Percentiles rank a stretch among this genome's conserved stretches.
Conservation (phyloP, 192 early-diverging fungal species). For the Linnemannia hyalina region DNA sequence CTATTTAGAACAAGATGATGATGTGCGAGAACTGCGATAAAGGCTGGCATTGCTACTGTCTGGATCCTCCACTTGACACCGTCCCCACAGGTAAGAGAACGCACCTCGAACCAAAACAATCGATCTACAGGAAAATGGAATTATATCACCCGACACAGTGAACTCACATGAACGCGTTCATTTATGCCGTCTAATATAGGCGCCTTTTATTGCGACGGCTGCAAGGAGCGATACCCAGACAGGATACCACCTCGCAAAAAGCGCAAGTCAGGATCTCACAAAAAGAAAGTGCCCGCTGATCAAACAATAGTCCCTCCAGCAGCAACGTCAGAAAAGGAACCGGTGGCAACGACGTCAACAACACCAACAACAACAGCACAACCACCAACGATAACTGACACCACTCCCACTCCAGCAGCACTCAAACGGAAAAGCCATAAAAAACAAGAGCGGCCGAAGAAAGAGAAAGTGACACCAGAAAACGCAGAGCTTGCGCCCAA, state of each 20-base stretch:
- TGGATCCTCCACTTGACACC: slow-evolving; percentile 44
- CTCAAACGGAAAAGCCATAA: slow-evolving; percentile 19
- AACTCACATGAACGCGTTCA: neutral
- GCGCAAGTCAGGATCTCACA: slow-evolving; percentile 19
- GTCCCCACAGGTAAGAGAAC: slow-evolving; percentile 57
- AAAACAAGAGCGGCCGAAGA: slow-evolving; percentile 17
- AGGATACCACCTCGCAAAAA: slow-evolving; percentile 47
- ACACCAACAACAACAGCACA: neutral
- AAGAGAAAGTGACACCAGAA: neutral
- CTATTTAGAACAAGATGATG: slow-evolving; percentile 59
- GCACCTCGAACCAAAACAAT: neutral
- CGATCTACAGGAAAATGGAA: neutral
- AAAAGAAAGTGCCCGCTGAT: slow-evolving; percentile 17
- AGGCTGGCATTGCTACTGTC: slow-evolving; percentile 64
- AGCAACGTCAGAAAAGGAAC: neutral
- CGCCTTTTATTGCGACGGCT: slow-evolving; percentile 59
- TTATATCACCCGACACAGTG: neutral
- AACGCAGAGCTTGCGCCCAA: neutral
- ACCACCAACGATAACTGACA: neutral
- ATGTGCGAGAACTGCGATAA: slow-evolving; percentile 64
- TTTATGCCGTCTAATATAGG: slow-evolving; percentile 25
- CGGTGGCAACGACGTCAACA: neutral
- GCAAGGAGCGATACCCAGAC: slow-evolving; percentile 36
- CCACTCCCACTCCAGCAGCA: neutral
- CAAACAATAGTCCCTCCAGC: neutral